A percentile compares a stretch with the other conserved stretches of the same genome.
Evolutionary conservation across 2,329 filamentous ascomycete species (phyloP).

Genomic region (Herpomyces periplanetae): DNA sequence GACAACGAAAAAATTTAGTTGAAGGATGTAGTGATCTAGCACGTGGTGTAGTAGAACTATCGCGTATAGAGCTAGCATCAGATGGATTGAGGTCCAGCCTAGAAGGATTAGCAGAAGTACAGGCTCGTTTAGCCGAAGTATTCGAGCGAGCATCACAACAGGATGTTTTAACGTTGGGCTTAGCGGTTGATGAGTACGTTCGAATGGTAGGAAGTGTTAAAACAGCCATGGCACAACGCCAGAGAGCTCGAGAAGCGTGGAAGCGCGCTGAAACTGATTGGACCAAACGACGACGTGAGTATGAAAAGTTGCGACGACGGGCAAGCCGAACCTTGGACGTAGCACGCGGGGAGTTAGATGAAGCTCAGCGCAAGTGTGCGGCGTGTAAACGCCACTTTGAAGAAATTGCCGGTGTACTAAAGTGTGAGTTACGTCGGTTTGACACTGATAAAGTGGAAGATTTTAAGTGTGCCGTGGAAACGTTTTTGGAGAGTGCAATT

Average conservation of each 20-base stretch:
- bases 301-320: conserved; percentile 79
- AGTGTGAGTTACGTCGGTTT: conserved; percentile 58
- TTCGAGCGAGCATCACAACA: conserved; percentile 92
- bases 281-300: conserved; percentile 47
- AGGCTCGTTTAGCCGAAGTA: conserved; percentile 66
- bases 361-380: conserved; percentile 70
- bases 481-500: conserved; percentile 77
- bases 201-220: conserved; percentile 81
- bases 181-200: conserved; percentile 94
- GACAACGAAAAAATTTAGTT: conserved; percentile 62
- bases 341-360: too few relatives aligned
- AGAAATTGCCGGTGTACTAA: conserved; percentile 83
- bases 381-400: conserved; percentile 67
- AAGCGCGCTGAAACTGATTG: conserved; percentile 60
- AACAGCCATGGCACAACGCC: conserved; percentile 56
- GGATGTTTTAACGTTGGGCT: conserved; percentile 74
- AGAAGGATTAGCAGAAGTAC: conserved; percentile 63
- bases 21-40: conserved; percentile 83
- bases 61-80: conserved; percentile 66
- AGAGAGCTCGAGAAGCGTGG: conserved; percentile 87
- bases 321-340: conserved; percentile 90
- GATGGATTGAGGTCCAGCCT: conserved; percentile 54
- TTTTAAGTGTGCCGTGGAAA: conserved; percentile 92
- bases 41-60: conserved; percentile 57
- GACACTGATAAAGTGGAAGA: conserved; percentile 94